Conservation (phyloP, 1,139 yeast genomes). For the Yamadazyma sp. region DNA sequence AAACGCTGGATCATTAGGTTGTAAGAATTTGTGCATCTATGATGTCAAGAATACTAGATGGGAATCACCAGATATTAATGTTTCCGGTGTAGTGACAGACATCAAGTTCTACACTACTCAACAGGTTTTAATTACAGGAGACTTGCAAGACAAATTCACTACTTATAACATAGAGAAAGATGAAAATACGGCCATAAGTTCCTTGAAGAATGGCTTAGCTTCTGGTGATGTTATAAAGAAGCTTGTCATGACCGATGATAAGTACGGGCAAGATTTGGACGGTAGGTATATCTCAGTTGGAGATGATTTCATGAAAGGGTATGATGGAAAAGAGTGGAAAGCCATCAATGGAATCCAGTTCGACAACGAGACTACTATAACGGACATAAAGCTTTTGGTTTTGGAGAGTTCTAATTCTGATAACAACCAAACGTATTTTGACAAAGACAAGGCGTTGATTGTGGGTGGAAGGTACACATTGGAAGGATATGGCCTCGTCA, state of each 20-base stretch:
- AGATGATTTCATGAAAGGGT: conserved; percentile 45
- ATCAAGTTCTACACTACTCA: conserved; percentile 53
- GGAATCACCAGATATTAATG: conserved; percentile 42
- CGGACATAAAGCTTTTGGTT: conserved; percentile 42
- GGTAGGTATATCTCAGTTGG: conserved; percentile 61
- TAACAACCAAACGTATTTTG: conserved; percentile 35
- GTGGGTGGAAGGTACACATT: conserved; percentile 64
- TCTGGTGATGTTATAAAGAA: conserved; percentile 20
- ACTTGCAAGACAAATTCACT: conserved; percentile 46
- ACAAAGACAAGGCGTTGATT: conserved; percentile 47
- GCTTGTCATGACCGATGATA: conserved; percentile 40
- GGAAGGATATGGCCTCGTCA: conserved; percentile 54
- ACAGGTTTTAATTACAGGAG: conserved; percentile 63
- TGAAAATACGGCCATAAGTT: conserved; percentile 15
- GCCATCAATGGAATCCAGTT: conserved; percentile 34
- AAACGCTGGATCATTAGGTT: conserved; percentile 56
- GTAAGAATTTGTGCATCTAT: conserved; percentile 68
- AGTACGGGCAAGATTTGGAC: conserved; percentile 29
- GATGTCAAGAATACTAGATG: conserved; percentile 57
- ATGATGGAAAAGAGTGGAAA: conserved; percentile 50
- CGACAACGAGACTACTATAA: conserved; percentile 27
- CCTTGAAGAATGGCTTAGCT: conserved; percentile 4
- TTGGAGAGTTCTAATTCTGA: conserved; percentile 28
- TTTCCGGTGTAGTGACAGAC: conserved; percentile 57
- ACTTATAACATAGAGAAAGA: conserved; percentile 51